Evolutionary conservation across 2,329 filamentous ascomycete species (phyloP), one percentile per base, ranked within the genome.

Genomic region (Hymenoscyphus scutula): DNA sequence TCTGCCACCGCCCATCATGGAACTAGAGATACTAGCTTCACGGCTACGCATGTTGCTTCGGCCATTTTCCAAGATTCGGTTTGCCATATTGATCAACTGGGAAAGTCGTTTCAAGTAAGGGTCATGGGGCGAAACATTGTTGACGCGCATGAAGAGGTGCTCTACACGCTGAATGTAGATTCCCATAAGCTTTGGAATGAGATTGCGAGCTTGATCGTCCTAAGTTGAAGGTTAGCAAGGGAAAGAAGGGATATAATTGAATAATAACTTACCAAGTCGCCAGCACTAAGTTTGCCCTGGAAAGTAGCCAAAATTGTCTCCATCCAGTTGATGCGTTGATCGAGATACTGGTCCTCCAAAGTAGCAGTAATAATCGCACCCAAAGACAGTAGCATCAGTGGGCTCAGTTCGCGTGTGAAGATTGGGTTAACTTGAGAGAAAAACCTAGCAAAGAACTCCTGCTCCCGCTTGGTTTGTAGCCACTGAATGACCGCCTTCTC

Each of bases 401-500:
- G 83, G 56, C 84, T 84, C 58, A 89, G 74, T 34, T 81, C 80
- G 62, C 80, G 80, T 63, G 89, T 78, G 65, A 84, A 80, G 17
- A 78, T 76, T 0, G 82, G 80, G 67, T 80, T 76, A 71, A 81
- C 80, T 64, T 81, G 81, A 56, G 77, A 76, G 55, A 85, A 77
- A 58, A 82, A 82, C 66, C 80, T 77, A 34, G 82, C 79, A 74
- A 89, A 90, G 58, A 89, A 82, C 64, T 87, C 83, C 63, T 86
- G 81, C 72, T 87, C 82, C 37, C 83, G 81, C 17, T 81, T 82
- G 67, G 82, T 82, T 74, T 90, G 87, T 61, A 89, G 82, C 87
- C 87, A 89, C 64, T 83, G 82, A 62, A 89, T 81, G 72, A 88
- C 81, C 51, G 84, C 87, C 59, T 84, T 82, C 70, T 89, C 86